Base-by-base conservation (phyloP, 257 asterid species). In the Ocimum tenuiflorum region DNA sequence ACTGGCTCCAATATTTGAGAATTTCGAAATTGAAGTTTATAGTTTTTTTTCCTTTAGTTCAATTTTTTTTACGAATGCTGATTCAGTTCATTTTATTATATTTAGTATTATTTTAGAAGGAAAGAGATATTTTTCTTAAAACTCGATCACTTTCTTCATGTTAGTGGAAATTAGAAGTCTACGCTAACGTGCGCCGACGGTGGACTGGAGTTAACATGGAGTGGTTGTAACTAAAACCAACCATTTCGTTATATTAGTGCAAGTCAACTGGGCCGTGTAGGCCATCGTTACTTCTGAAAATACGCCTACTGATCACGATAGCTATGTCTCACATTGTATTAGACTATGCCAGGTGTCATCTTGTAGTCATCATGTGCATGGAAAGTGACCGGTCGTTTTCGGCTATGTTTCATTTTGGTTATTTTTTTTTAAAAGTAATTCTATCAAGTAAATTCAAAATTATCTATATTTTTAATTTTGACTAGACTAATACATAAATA, bases 241-340 rank as follows among this genome's bases (percentile, higher is more conserved):
- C 67, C 63, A 58, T 65, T 61, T 70, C 71, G 80, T 27, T 61
- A 63, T 72, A 66, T 81, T 23, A 52, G 12, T 68, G 27, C 57
- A 78, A 78, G 90, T 88, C 96, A 88, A 88, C 91, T 48, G n/a
- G 73, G 73, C 72, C 73, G 8, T 57, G 4, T 45, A 27, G 71
- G 71, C 54, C 62, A 8, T 70, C 23, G 45, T 9, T 73, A 38
- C 52, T 35, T 65, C 49, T 49, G 60, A 45, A 15, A 14, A 19
- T 46, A 3, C 64, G 77, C 67, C 74, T 85, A 81, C 63, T 8
- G 74, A 31, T 43, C 75, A 47, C 42, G 77, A 73, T 55, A 64
- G 75, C 59, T 50, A 67, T 17, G 45, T 55, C 14, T 22, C 51
- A 29, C 22, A 53, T 46, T 60, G 33, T 46, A 24, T 24, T 42